Evolutionary conservation across 495 filamentous ascomycete genomes (phyloP), one percentile per base, ranked within the genome.

Genomic region (Penicillium waksmanii): DNA sequence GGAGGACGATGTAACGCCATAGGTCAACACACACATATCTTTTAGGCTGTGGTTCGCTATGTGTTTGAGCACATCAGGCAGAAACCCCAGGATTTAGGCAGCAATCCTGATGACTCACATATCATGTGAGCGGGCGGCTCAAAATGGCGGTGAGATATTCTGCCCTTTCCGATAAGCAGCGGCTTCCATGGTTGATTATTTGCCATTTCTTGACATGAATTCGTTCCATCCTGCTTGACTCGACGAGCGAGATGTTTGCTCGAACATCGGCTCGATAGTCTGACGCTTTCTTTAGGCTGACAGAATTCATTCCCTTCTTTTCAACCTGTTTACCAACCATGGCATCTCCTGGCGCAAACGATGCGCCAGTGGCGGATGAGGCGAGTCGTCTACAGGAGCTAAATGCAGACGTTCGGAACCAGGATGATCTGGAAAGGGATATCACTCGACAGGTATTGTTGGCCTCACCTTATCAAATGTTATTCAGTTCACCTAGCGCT

Each of bases 371-470:
- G 31, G 31, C 27, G 12, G 49, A 17, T 44, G 90, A 92, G 67
- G 82, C 84, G 13, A 80, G 79, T 33, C 82, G 83, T n/a, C 78
- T 95, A 5, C 77, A 81, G 59, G 81, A 81, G 47, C 80, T 96
- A 9, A 87, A 91, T 12, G 84, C 87, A 35, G 84, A 88, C 57
- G 84, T 95, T 33, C 87, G 91, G 27, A 82, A 95, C 67, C 93
- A 96, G 68, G 88, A 93, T 73, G 92, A 96, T 53, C 80, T 94
- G 3, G 89, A 94, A 65, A 81, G 88, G 57, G 90, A 93, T 50
- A 87, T 93, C 60, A 72, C 78, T 35, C 76, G 78, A 27, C 78
- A 84, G 73, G 80, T 81, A 66, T 21, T 0, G 3, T 4, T 9
- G 18, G 23, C 31, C 50, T 31, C 1, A 12, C 3, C 5, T 9